Evolutionary conservation across 805 yeast species (phyloP), one percentile per base, ranked within the genome.

Genomic region (Wickerhamiella parazyma): DNA sequence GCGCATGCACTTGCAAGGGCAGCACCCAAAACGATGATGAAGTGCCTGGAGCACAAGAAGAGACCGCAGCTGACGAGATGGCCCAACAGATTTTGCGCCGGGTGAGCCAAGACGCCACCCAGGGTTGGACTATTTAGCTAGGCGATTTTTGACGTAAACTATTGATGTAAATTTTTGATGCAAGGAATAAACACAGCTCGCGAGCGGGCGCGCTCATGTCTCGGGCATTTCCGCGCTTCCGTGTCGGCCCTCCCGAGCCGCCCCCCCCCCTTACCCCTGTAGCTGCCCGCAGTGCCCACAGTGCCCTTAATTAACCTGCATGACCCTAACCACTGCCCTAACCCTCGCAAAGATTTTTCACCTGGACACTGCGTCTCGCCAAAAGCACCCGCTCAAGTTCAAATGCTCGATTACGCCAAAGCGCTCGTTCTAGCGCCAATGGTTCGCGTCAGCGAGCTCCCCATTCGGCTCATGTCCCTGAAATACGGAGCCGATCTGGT

Each of bases 391-490:
- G 9, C 25, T 7, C 22, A n/a, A 36, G 8, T 10, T 3, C 38
- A 20, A 14, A 59, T 80, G 83, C 69, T 80, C 4, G 75, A 72
- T 26, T 87, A 76, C 62, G 70, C 73, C 16, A 89, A 93, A 1
- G 83, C 82, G 55, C 62, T 86, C 44, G 93, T 80, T 17, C 70
- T 89, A 33, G 97, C 96, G 0, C 98, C 98, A 0, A 89, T 89
- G 98, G 69, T 89, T 41, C 69, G 98, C 28, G 81, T 89, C 33
- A 95, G 97, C 10, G 98, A 91, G 63, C 72, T 91, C 4, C 97
- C 98, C 5, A 78, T 86, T 7, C 69, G 98, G 45, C 68, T 89
- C 6, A 58, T 87, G 50, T 78, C 95, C 0, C 67, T 91, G 19
- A 73, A 72, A 50, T 70, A 83, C 58, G 96, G 95, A 2, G 95